Conservation (phyloP, 2,329 filamentous ascomycete species). For the Pestalotiopsis sp. region DNA sequence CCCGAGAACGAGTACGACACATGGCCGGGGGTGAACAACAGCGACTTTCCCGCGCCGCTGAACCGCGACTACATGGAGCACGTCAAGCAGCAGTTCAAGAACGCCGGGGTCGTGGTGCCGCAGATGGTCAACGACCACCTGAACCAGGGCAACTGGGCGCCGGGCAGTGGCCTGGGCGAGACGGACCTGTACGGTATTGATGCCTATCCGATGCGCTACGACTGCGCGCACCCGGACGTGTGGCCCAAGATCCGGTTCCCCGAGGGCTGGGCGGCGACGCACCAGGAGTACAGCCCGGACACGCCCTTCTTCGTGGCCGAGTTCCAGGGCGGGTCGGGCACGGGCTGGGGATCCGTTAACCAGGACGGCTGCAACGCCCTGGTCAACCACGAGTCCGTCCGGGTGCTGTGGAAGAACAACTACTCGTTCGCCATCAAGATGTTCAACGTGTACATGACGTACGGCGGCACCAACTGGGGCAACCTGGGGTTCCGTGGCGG, state of each 20-base stretch:
- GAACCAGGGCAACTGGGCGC: slow-evolving; percentile 54
- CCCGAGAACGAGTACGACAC: slow-evolving; percentile 78
- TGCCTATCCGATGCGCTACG: slow-evolving; percentile 1
- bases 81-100: slow-evolving; percentile 67
- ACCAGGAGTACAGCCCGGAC: slow-evolving; percentile 50
- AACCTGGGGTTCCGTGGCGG: slow-evolving; percentile 72
- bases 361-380: slow-evolving; percentile 68
- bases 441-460: background rate
- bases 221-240: slow-evolving; percentile 39
- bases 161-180: background rate
- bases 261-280: slow-evolving; percentile 54
- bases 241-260: slow-evolving; percentile 63
- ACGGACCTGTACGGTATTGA: background rate
- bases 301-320: slow-evolving; percentile 57
- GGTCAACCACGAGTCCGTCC: slow-evolving; percentile 70
- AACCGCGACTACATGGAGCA: slow-evolving; percentile 68
- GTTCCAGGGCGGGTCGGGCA: slow-evolving; percentile 61
- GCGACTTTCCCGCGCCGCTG: slow-evolving; percentile 58
- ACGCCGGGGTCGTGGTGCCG: slow-evolving; percentile 24
- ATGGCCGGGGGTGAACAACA: slow-evolving; percentile 69
- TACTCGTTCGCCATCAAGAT: slow-evolving; percentile 21
- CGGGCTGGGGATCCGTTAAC: slow-evolving; percentile 35
- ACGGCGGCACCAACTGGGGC: slow-evolving; percentile 82
- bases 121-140: slow-evolving; percentile 64
- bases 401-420: slow-evolving; percentile 79